Conservation (phyloP, 331 rosid genomes). For the Pyracantha coccinea region DNA sequence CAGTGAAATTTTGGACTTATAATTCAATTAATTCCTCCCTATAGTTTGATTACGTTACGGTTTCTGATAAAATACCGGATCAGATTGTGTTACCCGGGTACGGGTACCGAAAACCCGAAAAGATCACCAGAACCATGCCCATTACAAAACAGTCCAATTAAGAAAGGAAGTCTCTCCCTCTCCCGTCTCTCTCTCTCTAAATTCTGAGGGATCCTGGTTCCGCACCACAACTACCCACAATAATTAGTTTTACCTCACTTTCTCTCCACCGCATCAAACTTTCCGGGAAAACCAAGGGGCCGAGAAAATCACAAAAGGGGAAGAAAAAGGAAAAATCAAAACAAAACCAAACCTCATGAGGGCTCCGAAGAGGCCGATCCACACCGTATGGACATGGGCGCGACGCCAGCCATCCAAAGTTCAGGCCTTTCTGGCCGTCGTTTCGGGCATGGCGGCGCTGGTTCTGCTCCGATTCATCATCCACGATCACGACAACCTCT, state of each 20-base stretch:
- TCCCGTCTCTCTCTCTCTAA: not conserved
- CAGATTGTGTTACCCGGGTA: not conserved
- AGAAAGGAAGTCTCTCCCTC: not conserved
- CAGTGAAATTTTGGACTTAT: too few relatives aligned
- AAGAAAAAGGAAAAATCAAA: not conserved
- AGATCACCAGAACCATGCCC: not conserved
- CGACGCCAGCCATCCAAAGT: constrained; percentile 86
- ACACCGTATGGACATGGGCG: constrained; percentile 55
- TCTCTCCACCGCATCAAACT: not conserved
- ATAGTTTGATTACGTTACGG: too few relatives aligned
- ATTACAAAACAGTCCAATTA: not conserved
- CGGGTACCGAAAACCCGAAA: not conserved
- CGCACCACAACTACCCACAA: not conserved
- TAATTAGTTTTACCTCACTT: constrained; percentile 8
- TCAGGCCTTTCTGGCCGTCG: constrained; percentile 77
- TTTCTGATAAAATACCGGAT: not conserved
- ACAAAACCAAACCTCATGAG: constrained; percentile 23
- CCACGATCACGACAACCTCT: constrained; percentile 87
- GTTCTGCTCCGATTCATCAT: constrained; percentile 70
- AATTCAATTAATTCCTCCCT: too few relatives aligned
- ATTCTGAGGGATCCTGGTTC: not conserved
- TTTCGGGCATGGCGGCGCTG: constrained; percentile 75
- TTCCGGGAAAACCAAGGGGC: constrained; percentile 15
- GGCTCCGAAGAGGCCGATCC: constrained; percentile 47
- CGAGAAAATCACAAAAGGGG: constrained; percentile 2